phyloP scores from a whole-genome alignment of 2,329 filamentous ascomycete genomes.

The Westerdykella ornata region DNA sequence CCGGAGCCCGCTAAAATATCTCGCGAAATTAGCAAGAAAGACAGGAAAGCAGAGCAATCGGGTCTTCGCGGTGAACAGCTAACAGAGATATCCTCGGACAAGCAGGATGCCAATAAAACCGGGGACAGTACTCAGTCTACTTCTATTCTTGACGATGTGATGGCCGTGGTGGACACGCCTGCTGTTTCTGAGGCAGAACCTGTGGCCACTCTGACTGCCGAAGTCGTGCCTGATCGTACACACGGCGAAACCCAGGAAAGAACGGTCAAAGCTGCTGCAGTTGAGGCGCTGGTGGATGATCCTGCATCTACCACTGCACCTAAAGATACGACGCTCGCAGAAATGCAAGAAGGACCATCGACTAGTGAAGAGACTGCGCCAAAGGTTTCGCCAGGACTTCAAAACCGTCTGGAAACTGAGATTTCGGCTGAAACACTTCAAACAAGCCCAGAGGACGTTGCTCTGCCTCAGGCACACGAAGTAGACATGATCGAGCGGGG shows the following conservation, averaged over 20 bases:
- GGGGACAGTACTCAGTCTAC: background rate
- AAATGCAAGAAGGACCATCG: background rate
- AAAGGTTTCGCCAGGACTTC: background rate
- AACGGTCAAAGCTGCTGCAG: constrained; percentile 17
- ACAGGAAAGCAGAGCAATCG: constrained; percentile 12
- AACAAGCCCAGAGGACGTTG: too few species aligned
- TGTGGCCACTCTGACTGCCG: background rate
- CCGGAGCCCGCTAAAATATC: constrained; percentile 1
- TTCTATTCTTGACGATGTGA: background rate
- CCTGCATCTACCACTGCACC: background rate
- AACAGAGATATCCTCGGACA: background rate
- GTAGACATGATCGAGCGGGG: background rate
- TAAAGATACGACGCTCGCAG: background rate
- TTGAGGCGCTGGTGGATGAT: background rate
- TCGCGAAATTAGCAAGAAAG: constrained; percentile 5
- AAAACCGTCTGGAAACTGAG: background rate
- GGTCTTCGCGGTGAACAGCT: background rate
- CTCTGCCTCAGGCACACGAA: background rate
- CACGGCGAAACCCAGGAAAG: constrained; percentile 41
- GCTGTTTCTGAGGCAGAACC: background rate
- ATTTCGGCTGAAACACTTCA: too few species aligned
- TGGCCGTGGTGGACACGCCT: background rate
- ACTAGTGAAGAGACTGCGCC: background rate
- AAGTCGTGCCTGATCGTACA: constrained; percentile 15
- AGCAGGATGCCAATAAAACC: background rate